These are phyloP conservation scores for Annulohypoxylon stygium DNA, from an alignment of 495 filamentous ascomycete species.

Conservation along the genomic window DNA sequence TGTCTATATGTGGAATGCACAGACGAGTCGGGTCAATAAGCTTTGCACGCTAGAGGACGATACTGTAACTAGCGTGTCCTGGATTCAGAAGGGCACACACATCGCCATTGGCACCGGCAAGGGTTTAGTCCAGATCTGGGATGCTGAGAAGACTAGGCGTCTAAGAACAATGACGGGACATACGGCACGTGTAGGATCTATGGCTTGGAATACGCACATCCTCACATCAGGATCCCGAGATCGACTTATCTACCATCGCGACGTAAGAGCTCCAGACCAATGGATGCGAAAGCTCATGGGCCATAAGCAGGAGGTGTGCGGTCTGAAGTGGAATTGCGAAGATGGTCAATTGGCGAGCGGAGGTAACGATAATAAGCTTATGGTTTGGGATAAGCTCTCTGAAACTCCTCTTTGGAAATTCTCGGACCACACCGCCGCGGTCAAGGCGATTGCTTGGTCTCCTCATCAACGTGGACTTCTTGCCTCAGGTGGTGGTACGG, in stretches of 20 bases:
- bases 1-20: slow-evolving; percentile 99
- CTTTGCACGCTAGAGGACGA: slow-evolving; percentile 94
- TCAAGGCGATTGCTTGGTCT: slow-evolving; percentile 99
- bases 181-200: slow-evolving; percentile 86
- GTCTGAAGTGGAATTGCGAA: slow-evolving; percentile 96
- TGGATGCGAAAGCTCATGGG: slow-evolving; percentile 86
- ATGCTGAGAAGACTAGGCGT: slow-evolving; percentile 85
- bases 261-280: slow-evolving; percentile 93
- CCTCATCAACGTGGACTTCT: slow-evolving; percentile 93
- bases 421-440: slow-evolving; percentile 91
- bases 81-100: slow-evolving; percentile 97
- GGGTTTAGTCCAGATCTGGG: slow-evolving; percentile 97
- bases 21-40: slow-evolving; percentile 86
- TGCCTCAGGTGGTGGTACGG: slow-evolving; percentile 96
- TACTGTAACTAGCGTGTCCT: slow-evolving; percentile 94
- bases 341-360: slow-evolving; percentile 96
- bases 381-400: slow-evolving; percentile 96
- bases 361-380: slow-evolving; percentile 97
- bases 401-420: slow-evolving; percentile 92
- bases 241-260: slow-evolving; percentile 91
- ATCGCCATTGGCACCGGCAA: slow-evolving; percentile 93
- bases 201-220: slow-evolving; percentile 98
- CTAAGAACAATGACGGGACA: slow-evolving; percentile 97
- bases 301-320: slow-evolving; percentile 98
- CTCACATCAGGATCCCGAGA: slow-evolving; percentile 95